These are phyloP conservation scores for Salix koriyanagi DNA, from an alignment of 345 rosid species.

Conservation along the genomic window DNA sequence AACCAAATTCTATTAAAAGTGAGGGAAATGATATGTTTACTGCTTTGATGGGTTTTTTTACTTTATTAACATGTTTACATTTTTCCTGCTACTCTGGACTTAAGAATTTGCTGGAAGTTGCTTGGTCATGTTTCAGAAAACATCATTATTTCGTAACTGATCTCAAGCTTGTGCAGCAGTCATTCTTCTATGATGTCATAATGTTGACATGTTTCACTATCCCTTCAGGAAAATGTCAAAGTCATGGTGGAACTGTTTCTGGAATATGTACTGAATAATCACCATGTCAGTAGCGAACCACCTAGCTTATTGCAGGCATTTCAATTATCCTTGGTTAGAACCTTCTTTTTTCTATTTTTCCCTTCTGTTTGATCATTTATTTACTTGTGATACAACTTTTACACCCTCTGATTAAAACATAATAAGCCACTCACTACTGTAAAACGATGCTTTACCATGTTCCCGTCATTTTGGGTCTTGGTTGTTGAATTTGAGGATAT, in stretches of 20 bases:
- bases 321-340: conserved; percentile 74
- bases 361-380: background rate
- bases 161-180: background rate
- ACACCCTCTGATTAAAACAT: too few relatives aligned
- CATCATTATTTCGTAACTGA: background rate
- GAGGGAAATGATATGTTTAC: background rate
- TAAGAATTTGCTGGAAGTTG: background rate
- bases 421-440: too few relatives aligned
- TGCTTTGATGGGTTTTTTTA: background rate
- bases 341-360: background rate
- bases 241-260: conserved; percentile 54
- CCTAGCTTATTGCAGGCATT: conserved; percentile 68
- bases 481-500: background rate
- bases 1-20: background rate
- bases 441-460: background rate
- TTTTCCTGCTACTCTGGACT: background rate
- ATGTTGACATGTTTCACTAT: conserved; percentile 12
- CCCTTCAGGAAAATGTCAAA: conserved; percentile 63
- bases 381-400: background rate
- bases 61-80: background rate
- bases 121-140: background rate
- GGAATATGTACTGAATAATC: conserved; percentile 67
- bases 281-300: conserved; percentile 53
- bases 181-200: background rate
- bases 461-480: background rate